Base-by-base conservation (phyloP, 2,329 filamentous ascomycete species). In the Fusarium robinianum region DNA sequence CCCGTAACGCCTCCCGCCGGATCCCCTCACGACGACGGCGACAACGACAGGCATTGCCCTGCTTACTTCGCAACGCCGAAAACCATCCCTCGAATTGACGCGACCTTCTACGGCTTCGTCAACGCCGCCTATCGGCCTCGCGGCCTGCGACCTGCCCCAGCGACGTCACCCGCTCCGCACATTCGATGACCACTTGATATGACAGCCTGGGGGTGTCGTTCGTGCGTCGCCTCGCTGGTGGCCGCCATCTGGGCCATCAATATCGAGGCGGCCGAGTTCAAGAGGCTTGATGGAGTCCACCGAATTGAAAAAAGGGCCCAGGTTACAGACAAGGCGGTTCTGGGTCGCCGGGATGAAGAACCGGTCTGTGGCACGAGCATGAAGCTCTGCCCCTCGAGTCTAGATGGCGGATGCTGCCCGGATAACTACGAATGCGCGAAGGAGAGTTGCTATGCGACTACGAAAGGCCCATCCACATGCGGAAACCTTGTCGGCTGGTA, bases 371-470 rank as follows among this genome's bases (percentile, higher is more conserved):
- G 55, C 9, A 45, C 51, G 19, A 54, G 58, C 27, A 53, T 63
- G 46, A 60, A 56, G 12, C 49, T 64, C 9, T 77, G 74, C 33
- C 63, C 72, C 5, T 55, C 62, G 4, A 68, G 67, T 8, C 40
- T 73, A n/a, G 58, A 62, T 14, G 75, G 76, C 22, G 72, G 70
- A 22, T 78, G 76, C 43, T 79, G 76, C 45, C 75, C 76, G 2
- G 60, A 69, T 5, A 61, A 67, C 25, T 81, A 78, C 54, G 64
- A 65, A 4, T 81, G 78, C 60, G 75, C 65, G 3, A 66, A 64
- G 30, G 65, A 72, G 22, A 74, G 72, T 23, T 79, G 76, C 46
- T 71, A 70, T 54, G 72, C 72, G 9, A 75, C 74, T 5, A 73
- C 73, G 0, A 70, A 65, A 24, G 70, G 67, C 9, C 67, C 72